These are phyloP conservation scores for Pholiota adiposa DNA, from an alignment of 1,284 basidiomycete genomes.

Conservation along the genomic window DNA sequence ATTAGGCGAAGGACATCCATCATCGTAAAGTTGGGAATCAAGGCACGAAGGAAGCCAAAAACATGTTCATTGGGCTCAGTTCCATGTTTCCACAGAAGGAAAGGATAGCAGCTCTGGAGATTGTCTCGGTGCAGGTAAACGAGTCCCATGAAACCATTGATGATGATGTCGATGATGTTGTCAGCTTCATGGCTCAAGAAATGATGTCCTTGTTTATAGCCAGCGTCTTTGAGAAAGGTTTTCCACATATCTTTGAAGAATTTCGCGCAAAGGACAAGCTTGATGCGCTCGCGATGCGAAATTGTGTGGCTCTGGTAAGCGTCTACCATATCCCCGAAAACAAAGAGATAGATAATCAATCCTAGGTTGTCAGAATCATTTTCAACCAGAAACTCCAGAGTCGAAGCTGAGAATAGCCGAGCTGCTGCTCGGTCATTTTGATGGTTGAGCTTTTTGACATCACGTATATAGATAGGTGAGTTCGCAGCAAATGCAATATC, in stretches of 20 bases:
- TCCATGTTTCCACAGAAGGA: constrained; percentile 43
- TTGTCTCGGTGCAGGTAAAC: constrained; percentile 34
- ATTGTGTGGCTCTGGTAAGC: constrained; percentile 39
- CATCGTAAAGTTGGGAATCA: constrained; percentile 35
- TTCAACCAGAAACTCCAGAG: constrained; percentile 26
- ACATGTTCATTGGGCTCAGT: constrained; percentile 41
- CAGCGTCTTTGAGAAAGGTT: constrained; percentile 28
- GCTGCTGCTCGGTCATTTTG: constrained; percentile 27
- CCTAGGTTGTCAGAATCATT: constrained; percentile 26
- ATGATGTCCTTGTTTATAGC: constrained; percentile 25
- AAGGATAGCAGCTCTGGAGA: constrained; percentile 25
- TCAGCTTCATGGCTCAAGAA: constrained; percentile 35
- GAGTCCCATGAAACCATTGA: constrained; percentile 33
- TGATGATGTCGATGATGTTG: constrained; percentile 36
- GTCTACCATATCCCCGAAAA: constrained; percentile 41
- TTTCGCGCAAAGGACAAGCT: constrained; percentile 32
- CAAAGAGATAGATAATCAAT: constrained; percentile 36
- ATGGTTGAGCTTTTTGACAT: constrained; percentile 32
- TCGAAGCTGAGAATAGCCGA: constrained; percentile 30
- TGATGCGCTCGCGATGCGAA: constrained; percentile 27
- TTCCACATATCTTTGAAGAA: constrained; percentile 38
- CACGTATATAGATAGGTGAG: constrained; percentile 35
- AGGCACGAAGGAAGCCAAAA: constrained; percentile 32
- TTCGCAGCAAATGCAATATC: background rate
- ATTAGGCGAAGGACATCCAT: constrained; percentile 29